Conservation (phyloP, 805 yeast genomes). For the Yarrowia deformans region DNA sequence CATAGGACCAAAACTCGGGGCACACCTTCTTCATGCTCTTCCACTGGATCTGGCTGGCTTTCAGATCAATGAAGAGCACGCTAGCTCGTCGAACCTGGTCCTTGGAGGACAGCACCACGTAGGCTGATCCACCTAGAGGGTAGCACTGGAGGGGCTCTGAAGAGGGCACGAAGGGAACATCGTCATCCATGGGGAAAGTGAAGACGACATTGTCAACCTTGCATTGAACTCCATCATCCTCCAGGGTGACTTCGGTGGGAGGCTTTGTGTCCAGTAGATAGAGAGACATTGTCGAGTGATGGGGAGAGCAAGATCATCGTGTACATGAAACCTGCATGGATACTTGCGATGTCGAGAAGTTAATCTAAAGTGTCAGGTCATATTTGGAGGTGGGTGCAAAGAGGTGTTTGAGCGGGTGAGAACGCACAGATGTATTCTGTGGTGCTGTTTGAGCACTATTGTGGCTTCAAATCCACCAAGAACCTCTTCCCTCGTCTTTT, state of each 20-base stretch:
- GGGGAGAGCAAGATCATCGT: constrained; percentile 1
- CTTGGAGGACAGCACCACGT: constrained; percentile 12
- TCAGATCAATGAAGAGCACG: constrained; percentile 17
- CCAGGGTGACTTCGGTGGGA: constrained; percentile 14
- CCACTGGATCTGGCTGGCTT: constrained; percentile 17
- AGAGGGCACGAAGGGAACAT: constrained; percentile 25
- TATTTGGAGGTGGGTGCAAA: not conserved
- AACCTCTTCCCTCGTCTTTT: no score
- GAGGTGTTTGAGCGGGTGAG: no score
- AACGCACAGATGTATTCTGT: no score
- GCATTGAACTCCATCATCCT: constrained; percentile 13
- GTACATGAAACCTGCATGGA: constrained; percentile 17
- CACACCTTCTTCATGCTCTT: constrained; percentile 30
- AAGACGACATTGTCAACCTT: constrained; percentile 29
- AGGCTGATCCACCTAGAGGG: constrained; percentile 7
- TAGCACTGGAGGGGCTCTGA: constrained; percentile 23
- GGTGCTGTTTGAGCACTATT: no score
- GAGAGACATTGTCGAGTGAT: constrained; percentile 3
- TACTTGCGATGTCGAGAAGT: constrained; percentile 1
- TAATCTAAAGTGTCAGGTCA: not conserved
- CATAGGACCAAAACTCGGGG: constrained; percentile 31
- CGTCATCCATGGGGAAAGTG: constrained; percentile 9
- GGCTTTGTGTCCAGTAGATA: constrained; percentile 13
- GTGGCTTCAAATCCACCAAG: no score
- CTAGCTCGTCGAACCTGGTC: constrained; percentile 26